Conservation (phyloP, 495 filamentous ascomycete species). For the Aspergillus sclerotiicarbonarius region DNA sequence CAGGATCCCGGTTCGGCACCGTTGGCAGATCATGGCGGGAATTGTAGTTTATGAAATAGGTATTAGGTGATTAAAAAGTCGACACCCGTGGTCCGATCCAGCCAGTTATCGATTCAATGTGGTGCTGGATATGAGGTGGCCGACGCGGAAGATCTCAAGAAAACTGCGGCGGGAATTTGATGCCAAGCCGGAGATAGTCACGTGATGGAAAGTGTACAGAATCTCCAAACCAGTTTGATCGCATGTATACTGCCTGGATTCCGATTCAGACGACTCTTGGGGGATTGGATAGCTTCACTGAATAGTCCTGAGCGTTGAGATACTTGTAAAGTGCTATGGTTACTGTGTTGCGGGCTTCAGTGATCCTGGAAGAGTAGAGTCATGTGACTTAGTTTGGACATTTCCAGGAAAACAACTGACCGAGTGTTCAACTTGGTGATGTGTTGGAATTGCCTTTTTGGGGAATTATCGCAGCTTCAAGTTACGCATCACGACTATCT, state of each 20-base stretch:
- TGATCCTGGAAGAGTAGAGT: too few relatives aligned
- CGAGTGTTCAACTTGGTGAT: too few relatives aligned
- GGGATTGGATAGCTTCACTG: too few relatives aligned
- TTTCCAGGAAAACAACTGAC: too few relatives aligned
- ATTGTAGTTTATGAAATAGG: not conserved
- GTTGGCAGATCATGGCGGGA: slow-evolving; percentile 46
- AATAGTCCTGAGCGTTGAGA: too few relatives aligned
- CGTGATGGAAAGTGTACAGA: slow-evolving; percentile 21
- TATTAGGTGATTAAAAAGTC: not conserved
- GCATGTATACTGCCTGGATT: not conserved
- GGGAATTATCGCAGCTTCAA: too few relatives aligned
- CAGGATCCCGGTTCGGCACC: slow-evolving; percentile 44
- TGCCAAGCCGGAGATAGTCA: slow-evolving; percentile 44
- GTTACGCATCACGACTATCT: too few relatives aligned
- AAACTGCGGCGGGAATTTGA: slow-evolving; percentile 45
- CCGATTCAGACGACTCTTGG: too few relatives aligned
- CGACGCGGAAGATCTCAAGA: slow-evolving; percentile 23
- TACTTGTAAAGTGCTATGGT: too few relatives aligned
- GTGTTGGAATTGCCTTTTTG: too few relatives aligned
- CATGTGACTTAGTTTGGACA: too few relatives aligned
- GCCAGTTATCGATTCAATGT: not conserved
- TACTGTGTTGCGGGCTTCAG: too few relatives aligned
- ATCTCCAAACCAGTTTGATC: not conserved
- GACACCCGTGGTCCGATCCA: not conserved
- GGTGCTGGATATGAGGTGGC: slow-evolving; percentile 5